Evolutionary conservation across 345 rosid species (phyloP).

Genomic region (Corchorus capsularis): DNA sequence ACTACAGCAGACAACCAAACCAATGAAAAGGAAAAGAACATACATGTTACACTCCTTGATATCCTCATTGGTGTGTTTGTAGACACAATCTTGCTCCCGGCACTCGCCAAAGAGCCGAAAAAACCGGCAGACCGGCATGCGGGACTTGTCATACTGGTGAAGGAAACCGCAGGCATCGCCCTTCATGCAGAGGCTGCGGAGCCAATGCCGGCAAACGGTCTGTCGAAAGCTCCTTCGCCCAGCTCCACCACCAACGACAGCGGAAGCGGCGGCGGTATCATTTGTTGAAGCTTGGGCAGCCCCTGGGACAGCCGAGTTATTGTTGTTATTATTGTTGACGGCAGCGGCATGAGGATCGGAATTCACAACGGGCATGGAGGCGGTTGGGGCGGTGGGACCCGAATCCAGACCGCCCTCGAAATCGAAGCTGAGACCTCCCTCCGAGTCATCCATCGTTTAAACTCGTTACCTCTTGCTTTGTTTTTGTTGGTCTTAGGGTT

Average conservation of each 20-base stretch:
- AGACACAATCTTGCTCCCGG: constrained; percentile 96
- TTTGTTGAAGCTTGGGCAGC: constrained; percentile 23
- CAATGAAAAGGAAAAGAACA: constrained; percentile 13
- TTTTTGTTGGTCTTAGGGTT: constrained; percentile 10
- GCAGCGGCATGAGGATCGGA: constrained; percentile 35
- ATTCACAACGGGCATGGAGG: constrained; percentile 60
- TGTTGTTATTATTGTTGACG: constrained; percentile 20
- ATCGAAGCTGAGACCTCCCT: constrained; percentile 93
- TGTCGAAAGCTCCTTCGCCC: constrained; percentile 94
- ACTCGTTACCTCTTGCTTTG: background rate
- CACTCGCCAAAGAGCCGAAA: constrained; percentile 93
- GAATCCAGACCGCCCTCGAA: constrained; percentile 95
- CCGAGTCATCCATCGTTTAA: constrained; percentile 66
- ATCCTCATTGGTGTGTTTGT: constrained; percentile 95
- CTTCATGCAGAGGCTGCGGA: constrained; percentile 96
- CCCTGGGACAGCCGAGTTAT: constrained; percentile 38
- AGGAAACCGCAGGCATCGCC: constrained; percentile 99
- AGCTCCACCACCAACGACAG: constrained; percentile 29
- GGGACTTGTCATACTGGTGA: constrained; percentile 93
- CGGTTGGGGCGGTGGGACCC: constrained; percentile 49
- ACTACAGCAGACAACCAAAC: background rate
- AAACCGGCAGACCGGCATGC: constrained; percentile 96
- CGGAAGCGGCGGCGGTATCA: constrained; percentile 23
- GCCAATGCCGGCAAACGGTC: constrained; percentile 99
- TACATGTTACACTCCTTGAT: constrained; percentile 99